Evolutionary conservation across 148 eudicot genomes (phyloP).

Genomic region (Rhododendron henanense): DNA sequence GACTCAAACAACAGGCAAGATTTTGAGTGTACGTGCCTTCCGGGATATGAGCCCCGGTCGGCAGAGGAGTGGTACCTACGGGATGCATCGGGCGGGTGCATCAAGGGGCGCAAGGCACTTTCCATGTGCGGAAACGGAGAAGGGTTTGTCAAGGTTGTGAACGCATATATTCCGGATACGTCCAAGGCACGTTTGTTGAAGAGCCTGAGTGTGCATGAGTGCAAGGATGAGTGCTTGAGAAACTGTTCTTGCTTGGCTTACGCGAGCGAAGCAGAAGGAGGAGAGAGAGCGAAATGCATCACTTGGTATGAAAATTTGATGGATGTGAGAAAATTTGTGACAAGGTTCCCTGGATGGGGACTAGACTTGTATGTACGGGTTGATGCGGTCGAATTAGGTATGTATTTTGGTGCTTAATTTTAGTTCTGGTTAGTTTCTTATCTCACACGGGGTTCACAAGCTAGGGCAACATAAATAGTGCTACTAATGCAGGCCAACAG

Average conservation of each 20-base stretch:
- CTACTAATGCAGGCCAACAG: neutral
- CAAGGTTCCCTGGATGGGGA: neutral
- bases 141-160: conserved; percentile 36
- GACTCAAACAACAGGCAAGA: neutral
- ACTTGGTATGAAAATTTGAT: neutral
- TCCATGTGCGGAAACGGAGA: conserved; percentile 38
- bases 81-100: conserved; percentile 44
- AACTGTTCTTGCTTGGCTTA: neutral
- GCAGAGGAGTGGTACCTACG: neutral
- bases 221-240: neutral
- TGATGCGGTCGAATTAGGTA: neutral
- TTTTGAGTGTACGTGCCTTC: neutral
- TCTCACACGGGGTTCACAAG: neutral
- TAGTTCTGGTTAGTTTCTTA: no score
- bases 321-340: neutral
- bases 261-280: neutral
- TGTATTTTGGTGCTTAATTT: neutral
- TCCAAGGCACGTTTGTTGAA: neutral
- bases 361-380: neutral
- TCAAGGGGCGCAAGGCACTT: conserved; percentile 19
- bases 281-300: neutral
- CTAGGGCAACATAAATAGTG: neutral
- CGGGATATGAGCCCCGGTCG: neutral
- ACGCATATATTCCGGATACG: conserved; percentile 45
- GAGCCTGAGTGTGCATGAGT: neutral